Conservation (phyloP, 306 rosid genomes). For the Corylus heterophylla region DNA sequence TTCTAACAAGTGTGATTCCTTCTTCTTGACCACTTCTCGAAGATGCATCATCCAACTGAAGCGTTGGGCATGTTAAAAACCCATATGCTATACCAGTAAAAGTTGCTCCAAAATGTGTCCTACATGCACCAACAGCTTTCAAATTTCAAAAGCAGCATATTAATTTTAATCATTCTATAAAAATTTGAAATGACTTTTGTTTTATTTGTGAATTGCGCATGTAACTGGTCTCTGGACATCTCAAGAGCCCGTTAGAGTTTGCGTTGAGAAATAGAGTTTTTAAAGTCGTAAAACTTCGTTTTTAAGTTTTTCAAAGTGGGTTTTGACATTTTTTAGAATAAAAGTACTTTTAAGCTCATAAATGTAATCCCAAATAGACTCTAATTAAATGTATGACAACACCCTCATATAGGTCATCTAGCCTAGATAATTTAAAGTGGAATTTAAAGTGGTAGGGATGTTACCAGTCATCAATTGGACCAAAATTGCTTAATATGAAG, state of each 20-base stretch:
- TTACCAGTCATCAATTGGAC: constrained; percentile 89
- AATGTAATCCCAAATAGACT: no score
- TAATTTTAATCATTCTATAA: not conserved
- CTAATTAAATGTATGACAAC: no score
- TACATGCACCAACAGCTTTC: constrained; percentile 25
- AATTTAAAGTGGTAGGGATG: not conserved
- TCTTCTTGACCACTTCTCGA: constrained; percentile 56
- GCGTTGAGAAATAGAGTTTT: no score
- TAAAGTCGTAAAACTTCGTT: no score
- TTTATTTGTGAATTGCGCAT: not conserved
- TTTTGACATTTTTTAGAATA: no score
- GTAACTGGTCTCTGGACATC: not conserved
- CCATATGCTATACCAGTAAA: constrained; percentile 74
- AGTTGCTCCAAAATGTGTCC: constrained; percentile 84
- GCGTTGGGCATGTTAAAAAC: constrained; percentile 56
- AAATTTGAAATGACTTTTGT: no score
- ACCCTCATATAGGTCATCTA: no score
- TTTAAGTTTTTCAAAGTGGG: no score
- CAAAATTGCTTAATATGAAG: constrained; percentile 58
- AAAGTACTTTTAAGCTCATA: no score
- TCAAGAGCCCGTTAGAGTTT: no score
- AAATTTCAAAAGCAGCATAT: not conserved
- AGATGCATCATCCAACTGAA: constrained; percentile 57
- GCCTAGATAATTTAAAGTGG: no score
- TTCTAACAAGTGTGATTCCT: constrained; percentile 63